A percentile compares a stretch with the other conserved stretches of the same genome.
Conservation (phyloP, 192 early-diverging fungal species). For the Backusella westeae region DNA sequence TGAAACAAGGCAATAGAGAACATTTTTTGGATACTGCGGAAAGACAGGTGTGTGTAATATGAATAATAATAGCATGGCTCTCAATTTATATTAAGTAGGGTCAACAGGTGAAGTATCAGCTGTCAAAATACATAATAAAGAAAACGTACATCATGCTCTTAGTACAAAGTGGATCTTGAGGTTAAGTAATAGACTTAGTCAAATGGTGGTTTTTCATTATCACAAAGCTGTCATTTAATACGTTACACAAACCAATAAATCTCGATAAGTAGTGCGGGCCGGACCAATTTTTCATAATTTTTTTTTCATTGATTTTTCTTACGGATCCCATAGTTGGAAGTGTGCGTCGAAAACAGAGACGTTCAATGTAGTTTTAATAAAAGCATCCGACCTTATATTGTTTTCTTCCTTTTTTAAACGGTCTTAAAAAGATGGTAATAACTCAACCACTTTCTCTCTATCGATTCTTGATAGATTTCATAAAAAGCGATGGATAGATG, state of each 20-base stretch:
- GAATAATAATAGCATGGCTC: too few species aligned
- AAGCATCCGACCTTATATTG: background rate
- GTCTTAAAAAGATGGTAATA: slow-evolving; percentile 17
- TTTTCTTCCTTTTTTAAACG: slow-evolving; percentile 19
- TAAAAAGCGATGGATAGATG: background rate
- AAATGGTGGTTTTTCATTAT: too few species aligned
- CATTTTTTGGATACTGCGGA: too few species aligned
- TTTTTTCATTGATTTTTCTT: background rate
- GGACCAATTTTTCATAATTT: background rate
- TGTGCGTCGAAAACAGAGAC: background rate
- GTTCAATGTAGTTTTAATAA: slow-evolving; percentile 5
- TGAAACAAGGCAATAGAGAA: too few species aligned
- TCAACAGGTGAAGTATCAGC: too few species aligned
- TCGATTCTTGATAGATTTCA: background rate
- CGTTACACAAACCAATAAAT: background rate
- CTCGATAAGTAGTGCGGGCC: background rate
- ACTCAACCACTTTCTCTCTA: background rate
- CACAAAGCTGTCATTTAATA: background rate
- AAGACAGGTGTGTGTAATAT: too few species aligned
- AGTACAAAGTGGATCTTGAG: too few species aligned
- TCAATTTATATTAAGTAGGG: too few species aligned
- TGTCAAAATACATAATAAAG: too few species aligned
- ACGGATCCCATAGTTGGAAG: background rate
- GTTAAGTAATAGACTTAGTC: too few species aligned
- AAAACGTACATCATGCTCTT: too few species aligned